phyloP scores from a whole-genome alignment of 176 grass and related monocot species.

The Rhynchospora tenuis region DNA sequence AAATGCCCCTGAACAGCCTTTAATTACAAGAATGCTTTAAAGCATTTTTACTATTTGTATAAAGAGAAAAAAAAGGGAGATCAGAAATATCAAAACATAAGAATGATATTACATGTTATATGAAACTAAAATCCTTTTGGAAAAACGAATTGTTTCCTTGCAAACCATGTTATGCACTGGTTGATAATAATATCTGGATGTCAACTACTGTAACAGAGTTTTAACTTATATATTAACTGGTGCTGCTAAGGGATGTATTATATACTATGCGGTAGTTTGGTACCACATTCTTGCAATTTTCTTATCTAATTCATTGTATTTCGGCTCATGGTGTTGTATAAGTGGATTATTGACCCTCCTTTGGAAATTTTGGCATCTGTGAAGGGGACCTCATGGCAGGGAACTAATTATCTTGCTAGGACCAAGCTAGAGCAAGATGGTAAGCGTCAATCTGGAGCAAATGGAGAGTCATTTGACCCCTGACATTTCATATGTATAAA shows the following conservation, averaged over 20 bases:
- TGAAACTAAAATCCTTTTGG: too few species aligned
- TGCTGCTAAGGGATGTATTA: neutral
- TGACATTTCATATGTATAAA: too few species aligned
- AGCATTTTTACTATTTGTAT: too few species aligned
- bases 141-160: too few species aligned
- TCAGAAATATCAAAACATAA: too few species aligned
- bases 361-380: constrained; percentile 64
- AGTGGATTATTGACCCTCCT: constrained; percentile 84
- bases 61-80: too few species aligned
- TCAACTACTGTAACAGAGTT: neutral
- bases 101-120: too few species aligned
- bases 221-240: neutral
- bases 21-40: too few species aligned
- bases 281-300: neutral
- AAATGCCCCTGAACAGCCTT: too few species aligned
- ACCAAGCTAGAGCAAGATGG: constrained; percentile 45
- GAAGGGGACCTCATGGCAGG: constrained; percentile 86
- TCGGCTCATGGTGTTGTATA: constrained; percentile 15
- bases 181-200: neutral
- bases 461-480: too few species aligned
- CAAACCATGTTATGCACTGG: too few species aligned
- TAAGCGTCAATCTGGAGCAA: too few species aligned
- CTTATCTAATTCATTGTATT: neutral
- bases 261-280: neutral
- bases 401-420: constrained; percentile 36